A percentile compares a stretch with the other conserved stretches of the same genome.
phyloP scores from a whole-genome alignment of 2,329 filamentous ascomycete genomes.

The Zopfia rhizophila region DNA sequence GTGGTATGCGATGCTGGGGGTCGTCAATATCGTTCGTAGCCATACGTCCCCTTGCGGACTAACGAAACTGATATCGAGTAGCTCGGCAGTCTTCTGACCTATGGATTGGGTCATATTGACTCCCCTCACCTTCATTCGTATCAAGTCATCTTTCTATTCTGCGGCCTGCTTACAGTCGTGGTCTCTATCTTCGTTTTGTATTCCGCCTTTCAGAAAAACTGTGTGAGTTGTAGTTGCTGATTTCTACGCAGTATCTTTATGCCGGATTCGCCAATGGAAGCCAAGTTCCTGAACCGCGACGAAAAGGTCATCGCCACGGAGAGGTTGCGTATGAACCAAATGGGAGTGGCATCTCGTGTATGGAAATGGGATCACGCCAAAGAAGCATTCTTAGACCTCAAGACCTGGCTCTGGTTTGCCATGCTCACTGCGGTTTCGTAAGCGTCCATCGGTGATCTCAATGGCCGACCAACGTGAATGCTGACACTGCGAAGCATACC shows the following conservation, averaged over 20 bases:
- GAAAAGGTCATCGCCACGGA: slow-evolving; percentile 70
- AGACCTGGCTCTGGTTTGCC: slow-evolving; percentile 69
- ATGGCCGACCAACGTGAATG: too few species aligned
- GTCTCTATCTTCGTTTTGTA: slow-evolving; percentile 63
- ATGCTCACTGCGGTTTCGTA: slow-evolving; percentile 27
- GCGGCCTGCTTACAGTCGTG: slow-evolving; percentile 59
- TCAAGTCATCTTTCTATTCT: slow-evolving; percentile 51
- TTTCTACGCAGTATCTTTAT: slow-evolving; percentile 56
- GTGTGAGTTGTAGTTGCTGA: slow-evolving; percentile 7
- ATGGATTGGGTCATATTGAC: slow-evolving; percentile 68
- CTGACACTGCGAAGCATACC: slow-evolving; percentile 56
- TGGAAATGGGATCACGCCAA: slow-evolving; percentile 65
- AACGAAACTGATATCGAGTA: slow-evolving; percentile 28
- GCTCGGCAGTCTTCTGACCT: slow-evolving; percentile 65
- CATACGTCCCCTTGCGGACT: not conserved
- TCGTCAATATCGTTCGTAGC: slow-evolving; percentile 67
- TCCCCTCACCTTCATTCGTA: slow-evolving; percentile 54
- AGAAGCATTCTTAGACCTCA: slow-evolving; percentile 66
- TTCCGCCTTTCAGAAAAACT: slow-evolving; percentile 1
- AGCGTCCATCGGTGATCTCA: slow-evolving; percentile 4
- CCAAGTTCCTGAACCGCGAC: slow-evolving; percentile 65
- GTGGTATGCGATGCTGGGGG: slow-evolving; percentile 71
- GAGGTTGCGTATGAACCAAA: slow-evolving; percentile 57
- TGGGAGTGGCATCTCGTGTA: slow-evolving; percentile 53
- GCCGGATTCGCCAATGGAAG: slow-evolving; percentile 71